Conservation (phyloP, 2,329 filamentous ascomycete species). For the Cytospora chrysosperma region DNA sequence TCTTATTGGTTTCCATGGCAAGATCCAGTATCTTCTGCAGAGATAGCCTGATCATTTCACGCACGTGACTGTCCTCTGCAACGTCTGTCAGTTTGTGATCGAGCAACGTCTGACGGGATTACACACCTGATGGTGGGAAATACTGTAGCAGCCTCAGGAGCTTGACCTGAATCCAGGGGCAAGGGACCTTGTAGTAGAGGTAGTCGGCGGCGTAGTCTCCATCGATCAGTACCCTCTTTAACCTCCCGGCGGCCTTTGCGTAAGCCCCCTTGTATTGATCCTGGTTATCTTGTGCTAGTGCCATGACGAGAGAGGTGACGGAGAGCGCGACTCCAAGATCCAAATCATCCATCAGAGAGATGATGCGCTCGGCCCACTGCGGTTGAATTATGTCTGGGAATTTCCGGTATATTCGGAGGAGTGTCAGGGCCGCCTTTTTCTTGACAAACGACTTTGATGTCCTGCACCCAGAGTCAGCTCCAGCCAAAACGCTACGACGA, state of each 20-base stretch:
- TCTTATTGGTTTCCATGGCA: slow-evolving; percentile 92
- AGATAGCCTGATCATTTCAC: slow-evolving; percentile 87
- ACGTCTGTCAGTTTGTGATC: slow-evolving; percentile 28
- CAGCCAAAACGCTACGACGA: too few relatives aligned
- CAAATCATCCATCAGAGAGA: slow-evolving; percentile 96
- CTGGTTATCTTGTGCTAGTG: slow-evolving; percentile 88
- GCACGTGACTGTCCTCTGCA: slow-evolving; percentile 85
- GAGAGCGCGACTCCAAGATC: slow-evolving; percentile 94
- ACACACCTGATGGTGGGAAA: slow-evolving; percentile 77
- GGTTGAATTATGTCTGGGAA: slow-evolving; percentile 89
- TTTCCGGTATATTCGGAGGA: slow-evolving; percentile 92
- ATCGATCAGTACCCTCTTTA: slow-evolving; percentile 89
- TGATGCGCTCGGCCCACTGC: slow-evolving; percentile 96
- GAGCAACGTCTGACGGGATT: neutral
- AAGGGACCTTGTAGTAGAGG: slow-evolving; percentile 99
- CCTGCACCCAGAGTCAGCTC: slow-evolving; percentile 32
- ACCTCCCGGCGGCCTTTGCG: slow-evolving; percentile 82
- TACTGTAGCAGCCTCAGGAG: slow-evolving; percentile 89
- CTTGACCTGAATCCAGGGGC: slow-evolving; percentile 97
- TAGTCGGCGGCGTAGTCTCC: slow-evolving; percentile 89
- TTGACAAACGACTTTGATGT: slow-evolving; percentile 95
- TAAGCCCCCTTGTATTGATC: slow-evolving; percentile 94
- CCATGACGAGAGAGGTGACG: slow-evolving; percentile 93
- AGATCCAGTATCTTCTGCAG: slow-evolving; percentile 87
- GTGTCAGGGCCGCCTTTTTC: slow-evolving; percentile 94